Evolutionary conservation across 441 rosid genomes (phyloP), one percentile per base, ranked within the genome.

Genomic region (Geranium incanum): DNA sequence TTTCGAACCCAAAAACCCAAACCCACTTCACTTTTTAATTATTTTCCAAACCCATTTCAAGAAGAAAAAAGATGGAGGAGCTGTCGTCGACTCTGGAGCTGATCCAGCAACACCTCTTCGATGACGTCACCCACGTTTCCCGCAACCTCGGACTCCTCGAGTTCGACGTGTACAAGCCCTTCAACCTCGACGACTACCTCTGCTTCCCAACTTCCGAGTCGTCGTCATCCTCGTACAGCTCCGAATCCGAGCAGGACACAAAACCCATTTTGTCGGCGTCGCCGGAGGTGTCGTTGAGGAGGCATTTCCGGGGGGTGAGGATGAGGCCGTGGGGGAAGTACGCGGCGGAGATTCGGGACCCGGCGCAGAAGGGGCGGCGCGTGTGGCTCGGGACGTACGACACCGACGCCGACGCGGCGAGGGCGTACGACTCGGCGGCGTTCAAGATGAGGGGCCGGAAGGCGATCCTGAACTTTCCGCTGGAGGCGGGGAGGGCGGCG

Each of bases 341-440:
- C 62, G 96, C 97, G 1, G 98, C 97, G 13, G 98, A 91, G 88
- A 91, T 91, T 36, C 84, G 98, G 33, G 97, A 91, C 77, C 97
- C 98, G 3, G 77, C 68, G 12, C 78, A 84, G 67, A 91, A 87
- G 68, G 98, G 98, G 0, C 79, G 86, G 23, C 83, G 98, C 78
- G 83, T 91, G n/a, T 93, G 98, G 98, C 72, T 93, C 70, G 98
- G 98, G 28, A 93, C 98, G 12, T 93, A 82, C 65, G 93, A 88
- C 68, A 77, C 75, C 18, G 96, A 83, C 52, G 41, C 84, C 45
- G 98, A 86, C 76, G 98, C 98, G 41, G 98, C 98, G 15, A 89
- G 82, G 77, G 96, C 98, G 72, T 91, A 93, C 74, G 98, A 93
- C 68, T 82, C 78, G 66, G 96, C 96, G 28, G 97, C 98, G n/a